A percentile compares a stretch with the other conserved stretches of the same genome.
phyloP scores from a whole-genome alignment of 2,329 filamentous ascomycete species.

The Phoma herbarum region DNA sequence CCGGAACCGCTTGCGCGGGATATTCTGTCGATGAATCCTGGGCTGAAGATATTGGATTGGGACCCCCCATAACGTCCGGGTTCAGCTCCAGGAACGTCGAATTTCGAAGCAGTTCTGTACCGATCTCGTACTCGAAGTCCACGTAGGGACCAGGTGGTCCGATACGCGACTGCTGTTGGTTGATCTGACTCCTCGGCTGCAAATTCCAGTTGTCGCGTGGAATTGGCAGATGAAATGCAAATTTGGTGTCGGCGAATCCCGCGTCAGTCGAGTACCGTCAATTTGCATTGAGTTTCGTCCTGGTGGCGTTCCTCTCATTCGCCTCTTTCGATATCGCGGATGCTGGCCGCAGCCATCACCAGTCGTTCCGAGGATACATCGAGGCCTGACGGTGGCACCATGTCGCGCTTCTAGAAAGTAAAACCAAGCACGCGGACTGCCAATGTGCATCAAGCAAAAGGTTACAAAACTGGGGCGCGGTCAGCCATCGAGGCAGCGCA shows the following conservation, averaged over 20 bases:
- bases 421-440: constrained; percentile 11
- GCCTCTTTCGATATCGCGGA: constrained; percentile 12
- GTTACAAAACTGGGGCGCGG: constrained; percentile 15
- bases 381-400: constrained; percentile 12
- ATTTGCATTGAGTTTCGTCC: constrained; percentile 3
- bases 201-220: constrained; percentile 1
- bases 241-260: constrained; percentile 13
- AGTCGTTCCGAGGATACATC: constrained; percentile 7
- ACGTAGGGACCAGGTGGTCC: constrained; percentile 11
- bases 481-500: constrained; percentile 9
- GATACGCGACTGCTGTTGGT: constrained; percentile 19
- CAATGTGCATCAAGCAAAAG: constrained; percentile 18
- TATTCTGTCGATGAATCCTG: constrained; percentile 8
- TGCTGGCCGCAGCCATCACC: constrained; percentile 2
- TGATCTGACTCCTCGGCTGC: constrained; percentile 8
- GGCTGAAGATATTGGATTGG: not conserved
- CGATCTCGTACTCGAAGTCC: not conserved
- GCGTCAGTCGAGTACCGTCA: constrained; percentile 4
- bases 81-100: constrained; percentile 7
- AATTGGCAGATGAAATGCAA: constrained; percentile 7
- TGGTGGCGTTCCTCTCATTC: constrained; percentile 7
- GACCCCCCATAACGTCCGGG: constrained; percentile 6
- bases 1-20: constrained; percentile 6
- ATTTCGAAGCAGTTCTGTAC: not conserved
- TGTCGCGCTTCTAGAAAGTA: constrained; percentile 14